Conservation (phyloP, 2,329 filamentous ascomycete species). For the Calonectria crousiana region DNA sequence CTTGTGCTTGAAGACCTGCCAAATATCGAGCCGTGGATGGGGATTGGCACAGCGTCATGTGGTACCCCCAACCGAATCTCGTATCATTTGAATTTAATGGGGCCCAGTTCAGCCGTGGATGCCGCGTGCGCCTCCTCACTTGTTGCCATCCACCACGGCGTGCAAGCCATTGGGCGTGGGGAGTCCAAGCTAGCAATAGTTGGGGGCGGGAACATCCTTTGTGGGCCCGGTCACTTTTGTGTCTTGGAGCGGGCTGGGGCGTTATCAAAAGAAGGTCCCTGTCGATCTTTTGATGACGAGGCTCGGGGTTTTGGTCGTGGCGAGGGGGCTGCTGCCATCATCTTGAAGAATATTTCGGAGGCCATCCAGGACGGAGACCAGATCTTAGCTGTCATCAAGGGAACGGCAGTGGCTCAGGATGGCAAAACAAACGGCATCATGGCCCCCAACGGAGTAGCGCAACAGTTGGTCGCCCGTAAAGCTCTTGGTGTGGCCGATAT, state of each 20-base stretch:
- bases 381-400: conserved; percentile 50
- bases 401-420: conserved; percentile 51
- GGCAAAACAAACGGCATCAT: conserved; percentile 57
- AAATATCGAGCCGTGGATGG: conserved; percentile 1
- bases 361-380: conserved; percentile 57
- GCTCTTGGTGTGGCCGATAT: conserved; percentile 22
- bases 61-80: background rate
- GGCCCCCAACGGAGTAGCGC: conserved; percentile 51
- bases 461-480: conserved; percentile 50
- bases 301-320: conserved; percentile 32
- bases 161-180: background rate
- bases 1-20: background rate
- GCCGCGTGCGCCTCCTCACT: background rate
- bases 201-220: background rate
- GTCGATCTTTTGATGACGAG: conserved; percentile 51
- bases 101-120: background rate
- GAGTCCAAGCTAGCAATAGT: background rate
- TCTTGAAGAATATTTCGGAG: conserved; percentile 58
- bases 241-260: background rate
- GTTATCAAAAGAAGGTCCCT: conserved; percentile 22
- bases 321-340: conserved; percentile 43
- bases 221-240: background rate
- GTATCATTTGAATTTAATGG: background rate
- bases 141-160: background rate
- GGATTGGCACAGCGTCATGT: background rate